phyloP scores from a whole-genome alignment of 1,284 basidiomycete genomes.

The Anthracocystis walkeri region DNA sequence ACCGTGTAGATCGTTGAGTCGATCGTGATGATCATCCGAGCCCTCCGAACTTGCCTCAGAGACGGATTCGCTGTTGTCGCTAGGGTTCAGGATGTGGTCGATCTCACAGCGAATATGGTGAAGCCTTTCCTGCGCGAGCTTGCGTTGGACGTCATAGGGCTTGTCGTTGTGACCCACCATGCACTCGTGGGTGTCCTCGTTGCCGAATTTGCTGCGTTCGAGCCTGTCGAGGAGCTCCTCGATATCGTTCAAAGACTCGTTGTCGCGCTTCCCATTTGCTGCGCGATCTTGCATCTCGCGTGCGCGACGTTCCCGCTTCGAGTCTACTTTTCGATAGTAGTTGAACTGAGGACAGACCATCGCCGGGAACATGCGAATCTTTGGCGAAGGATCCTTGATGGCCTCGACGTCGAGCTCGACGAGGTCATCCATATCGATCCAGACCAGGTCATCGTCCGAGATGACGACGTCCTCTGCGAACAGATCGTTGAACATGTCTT shows the following conservation, averaged over 20 bases:
- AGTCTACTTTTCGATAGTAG: conserved; percentile 74
- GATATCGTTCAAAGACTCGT: conserved; percentile 11
- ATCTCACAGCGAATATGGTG: conserved; percentile 53
- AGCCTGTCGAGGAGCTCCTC: conserved; percentile 40
- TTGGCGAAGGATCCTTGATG: conserved; percentile 67
- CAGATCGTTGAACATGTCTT: conserved; percentile 54
- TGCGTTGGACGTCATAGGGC: conserved; percentile 80
- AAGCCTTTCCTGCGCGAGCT: conserved; percentile 75
- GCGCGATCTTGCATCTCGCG: conserved; percentile 32
- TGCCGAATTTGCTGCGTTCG: conserved; percentile 80
- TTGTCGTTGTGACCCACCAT: conserved; percentile 71
- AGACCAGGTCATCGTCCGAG: conserved; percentile 70
- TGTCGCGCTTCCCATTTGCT: not conserved
- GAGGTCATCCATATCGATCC: conserved; percentile 87
- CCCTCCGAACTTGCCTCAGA: conserved; percentile 16
- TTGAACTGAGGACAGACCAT: conserved; percentile 85
- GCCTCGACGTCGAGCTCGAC: conserved; percentile 79
- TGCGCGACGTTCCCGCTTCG: conserved; percentile 71
- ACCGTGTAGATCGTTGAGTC: conserved; percentile 47
- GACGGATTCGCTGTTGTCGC: conserved; percentile 12
- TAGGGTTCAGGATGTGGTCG: conserved; percentile 53
- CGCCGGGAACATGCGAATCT: conserved; percentile 79
- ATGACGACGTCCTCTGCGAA: conserved; percentile 41
- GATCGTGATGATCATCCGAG: conserved; percentile 24
- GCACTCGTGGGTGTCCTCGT: conserved; percentile 87